Conservation (phyloP, 1,284 basidiomycete species). For the Trametes versicolor region DNA sequence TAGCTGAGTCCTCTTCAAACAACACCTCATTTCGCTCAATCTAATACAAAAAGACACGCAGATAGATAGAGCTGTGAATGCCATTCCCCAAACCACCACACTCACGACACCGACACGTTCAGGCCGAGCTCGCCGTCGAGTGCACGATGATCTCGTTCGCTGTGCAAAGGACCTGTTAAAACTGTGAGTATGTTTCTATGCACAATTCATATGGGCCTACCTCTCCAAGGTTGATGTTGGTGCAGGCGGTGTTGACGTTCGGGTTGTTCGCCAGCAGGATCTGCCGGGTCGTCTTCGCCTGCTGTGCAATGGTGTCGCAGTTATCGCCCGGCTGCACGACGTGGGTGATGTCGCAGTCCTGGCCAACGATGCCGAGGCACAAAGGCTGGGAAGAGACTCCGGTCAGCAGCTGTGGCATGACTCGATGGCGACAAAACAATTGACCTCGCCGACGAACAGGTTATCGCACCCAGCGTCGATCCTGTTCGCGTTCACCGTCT, state of each 20-base stretch:
- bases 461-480: slow-evolving; percentile 65
- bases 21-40: no score
- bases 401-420: not conserved
- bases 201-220: no score
- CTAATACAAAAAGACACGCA: no score
- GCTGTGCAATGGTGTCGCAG: slow-evolving; percentile 50
- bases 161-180: no score
- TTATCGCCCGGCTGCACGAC: slow-evolving; percentile 51
- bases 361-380: slow-evolving; percentile 31
- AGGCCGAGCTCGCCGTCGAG: no score
- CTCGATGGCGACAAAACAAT: not conserved
- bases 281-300: slow-evolving; percentile 48
- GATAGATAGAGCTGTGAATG: no score
- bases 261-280: slow-evolving; percentile 65
- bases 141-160: no score
- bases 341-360: slow-evolving; percentile 31
- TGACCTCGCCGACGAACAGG: slow-evolving; percentile 53
- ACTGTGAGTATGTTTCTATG: no score
- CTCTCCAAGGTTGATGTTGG: slow-evolving; percentile 44
- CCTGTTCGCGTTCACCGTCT: slow-evolving; percentile 58
- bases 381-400: slow-evolving; percentile 6
- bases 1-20: no score
- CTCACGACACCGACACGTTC: no score
- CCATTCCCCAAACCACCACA: no score
- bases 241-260: slow-evolving; percentile 57